Base-by-base conservation (phyloP, 1,284 basidiomycete genomes). In the Dichomitus squalens region DNA sequence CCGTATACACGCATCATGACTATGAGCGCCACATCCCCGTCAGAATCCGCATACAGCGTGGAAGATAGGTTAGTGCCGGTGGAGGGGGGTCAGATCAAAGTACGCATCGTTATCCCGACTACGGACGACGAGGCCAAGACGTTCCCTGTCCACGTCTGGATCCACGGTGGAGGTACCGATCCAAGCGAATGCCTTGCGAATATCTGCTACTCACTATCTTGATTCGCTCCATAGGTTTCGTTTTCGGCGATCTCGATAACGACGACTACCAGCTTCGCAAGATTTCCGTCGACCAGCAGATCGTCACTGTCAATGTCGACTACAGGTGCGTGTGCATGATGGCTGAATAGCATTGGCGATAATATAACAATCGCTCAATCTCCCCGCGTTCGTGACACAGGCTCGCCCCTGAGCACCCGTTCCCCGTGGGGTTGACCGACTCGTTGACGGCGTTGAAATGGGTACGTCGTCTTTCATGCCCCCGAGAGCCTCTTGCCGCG, bases 101-200 rank as follows among this genome's bases (percentile, higher is more conserved):
- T 49, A 12, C 53, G 53, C 21, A 29, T 34, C 20, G 39, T 55
- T 23, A 14, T 39, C 5, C 53, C 53, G 4, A 21, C 29, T 18
- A 20, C 20, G 7, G 29, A 21, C 7, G 47, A 27, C 33, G 31
- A 49, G 4, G 7, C 18, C 2, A n/a, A 14, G 21, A 55, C 21
- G 16, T 55, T 41, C 7, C 53, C 53, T 11, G 38, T 49, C 1
- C 7, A 41, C 5, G 38, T 55, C 14, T 40, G 39, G 21, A 18
- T 49, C 23, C 53, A 55, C 21, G 46, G 53, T 18, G 53, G 53
- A 41, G 39, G 53, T 44, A 33, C 6, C 33, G 11, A 23, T 21
- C 23, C 16, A 34, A 7, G 18, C 7, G 36, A 7, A 18, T 16
- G 5, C 16, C 41, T 29, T 23, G 16, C 23, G 2, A 7, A 5